Percentiles rank a stretch among this genome's conserved stretches.
These are phyloP conservation scores for Rutstroemia sp. DNA, from an alignment of 2,329 filamentous ascomycete genomes.

Conservation along the genomic window DNA sequence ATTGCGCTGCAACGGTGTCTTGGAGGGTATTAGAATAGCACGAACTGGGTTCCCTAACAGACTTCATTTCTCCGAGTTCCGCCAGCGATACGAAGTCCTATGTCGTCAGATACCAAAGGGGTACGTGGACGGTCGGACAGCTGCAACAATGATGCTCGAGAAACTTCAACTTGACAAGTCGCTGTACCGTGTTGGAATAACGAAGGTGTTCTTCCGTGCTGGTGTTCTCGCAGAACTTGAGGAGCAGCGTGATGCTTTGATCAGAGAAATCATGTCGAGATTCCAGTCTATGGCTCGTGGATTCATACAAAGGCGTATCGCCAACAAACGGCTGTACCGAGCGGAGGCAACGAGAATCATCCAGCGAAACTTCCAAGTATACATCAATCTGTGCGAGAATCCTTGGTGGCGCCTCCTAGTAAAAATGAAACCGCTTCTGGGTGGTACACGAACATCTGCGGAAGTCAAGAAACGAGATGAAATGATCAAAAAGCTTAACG, in stretches of 20 bases:
- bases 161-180: constrained; percentile 78
- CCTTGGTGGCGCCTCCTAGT: constrained; percentile 97
- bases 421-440: constrained; percentile 90
- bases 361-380: constrained; percentile 87
- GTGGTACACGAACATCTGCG: constrained; percentile 81
- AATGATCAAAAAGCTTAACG: constrained; percentile 80
- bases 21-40: constrained; percentile 97
- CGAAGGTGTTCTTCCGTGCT: constrained; percentile 96
- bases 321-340: constrained; percentile 88
- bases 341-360: constrained; percentile 93
- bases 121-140: constrained; percentile 83
- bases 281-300: constrained; percentile 92
- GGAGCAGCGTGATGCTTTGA: constrained; percentile 87
- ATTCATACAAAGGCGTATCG: constrained; percentile 79
- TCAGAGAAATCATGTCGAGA: constrained; percentile 84
- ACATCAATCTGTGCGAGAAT: constrained; percentile 80
- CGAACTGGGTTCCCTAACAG: constrained; percentile 95
- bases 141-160: constrained; percentile 79
- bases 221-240: constrained; percentile 94
- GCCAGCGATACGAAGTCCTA: constrained; percentile 91
- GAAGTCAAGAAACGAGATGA: constrained; percentile 95
- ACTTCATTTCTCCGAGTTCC: constrained; percentile 85
- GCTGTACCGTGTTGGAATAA: constrained; percentile 87
- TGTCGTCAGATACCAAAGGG: constrained; percentile 83
- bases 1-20: constrained; percentile 94